Evolutionary conservation across 2,329 filamentous ascomycete genomes (phyloP), one percentile per base, ranked within the genome.

Genomic region (Zarea fungicola): DNA sequence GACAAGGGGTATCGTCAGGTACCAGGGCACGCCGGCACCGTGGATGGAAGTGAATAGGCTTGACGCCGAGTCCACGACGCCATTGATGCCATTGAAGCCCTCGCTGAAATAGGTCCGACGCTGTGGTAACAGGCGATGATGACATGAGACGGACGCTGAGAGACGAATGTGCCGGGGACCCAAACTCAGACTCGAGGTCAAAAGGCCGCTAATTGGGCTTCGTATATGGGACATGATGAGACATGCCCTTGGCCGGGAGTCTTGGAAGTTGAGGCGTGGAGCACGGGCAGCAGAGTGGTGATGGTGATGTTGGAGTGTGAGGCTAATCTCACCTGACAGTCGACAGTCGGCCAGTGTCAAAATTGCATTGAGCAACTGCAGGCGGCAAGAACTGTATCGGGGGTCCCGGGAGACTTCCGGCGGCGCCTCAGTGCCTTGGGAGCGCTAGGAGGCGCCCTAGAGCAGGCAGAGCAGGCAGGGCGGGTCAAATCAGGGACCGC

Each of bases 1-100:
- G 13, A 76, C 63, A n/a, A 76, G 64, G 5, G 78, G 77, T 40
- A 82, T 76, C 23, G 71, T 68, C 26, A 79, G 54, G 55, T 68
- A 79, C 78, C 78, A 82, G 2, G 77, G 76, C 2, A 74, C 58
- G 31, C 71, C 69, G 21, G 67, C 65, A 41, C 58, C 49, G 57
- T 82, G 77, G 9, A 75, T 46, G 39, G 62, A 63, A 29, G 68
- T 59, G 42, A 81, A 67, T 51, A 68, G 57, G 44, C 71, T 61
- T 26, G 75, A 70, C 4, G 74, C 65, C 42, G 61, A 55, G 22
- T 69, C 58, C 46, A 76, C 60, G 35, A 44, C n/a, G n/a, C n/a
- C n/a, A n/a, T n/a, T n/a, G 23, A 8, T 23, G 28, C 3, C n/a
- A n/a, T 35, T 31, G 32, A 49, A 32, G 14, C 23, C 13, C 32